phyloP scores from a whole-genome alignment of 1,284 basidiomycete species.

The Tetrapyrgos nigripes region DNA sequence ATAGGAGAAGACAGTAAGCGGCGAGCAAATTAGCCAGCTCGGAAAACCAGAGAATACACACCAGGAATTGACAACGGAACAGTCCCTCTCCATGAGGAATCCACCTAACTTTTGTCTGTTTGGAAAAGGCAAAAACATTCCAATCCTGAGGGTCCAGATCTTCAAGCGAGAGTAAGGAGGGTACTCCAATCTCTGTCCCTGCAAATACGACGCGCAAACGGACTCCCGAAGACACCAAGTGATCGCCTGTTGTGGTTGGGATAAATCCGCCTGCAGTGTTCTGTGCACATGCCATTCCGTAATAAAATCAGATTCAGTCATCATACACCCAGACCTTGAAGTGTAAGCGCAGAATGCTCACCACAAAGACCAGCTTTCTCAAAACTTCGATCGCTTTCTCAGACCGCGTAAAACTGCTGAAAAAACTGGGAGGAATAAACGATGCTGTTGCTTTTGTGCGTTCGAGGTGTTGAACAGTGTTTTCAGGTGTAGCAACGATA shows the following conservation, averaged over 20 bases:
- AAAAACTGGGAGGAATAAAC: slow-evolving; percentile 38
- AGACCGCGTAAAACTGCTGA: slow-evolving; percentile 40
- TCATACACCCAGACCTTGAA: too few species aligned
- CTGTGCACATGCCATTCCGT: slow-evolving; percentile 20
- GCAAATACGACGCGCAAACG: slow-evolving; percentile 33
- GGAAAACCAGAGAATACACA: slow-evolving; percentile 25
- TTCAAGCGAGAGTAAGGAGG: slow-evolving; percentile 14
- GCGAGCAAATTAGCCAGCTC: not conserved
- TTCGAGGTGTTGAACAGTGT: slow-evolving; percentile 36
- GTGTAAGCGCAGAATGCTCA: slow-evolving; percentile 20
- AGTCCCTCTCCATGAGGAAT: slow-evolving; percentile 36
- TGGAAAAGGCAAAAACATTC: slow-evolving; percentile 33
- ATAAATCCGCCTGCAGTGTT: slow-evolving; percentile 34
- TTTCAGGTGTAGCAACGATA: slow-evolving; percentile 34
- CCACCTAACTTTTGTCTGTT: slow-evolving; percentile 29
- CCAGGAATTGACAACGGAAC: slow-evolving; percentile 35
- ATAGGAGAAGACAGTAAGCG: not conserved
- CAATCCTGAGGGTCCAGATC: slow-evolving; percentile 31
- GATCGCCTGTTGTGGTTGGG: slow-evolving; percentile 37
- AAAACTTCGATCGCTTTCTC: slow-evolving; percentile 28
- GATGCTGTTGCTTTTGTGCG: slow-evolving; percentile 33
- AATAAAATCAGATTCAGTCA: not conserved
- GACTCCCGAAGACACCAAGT: slow-evolving; percentile 31
- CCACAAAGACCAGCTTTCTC: slow-evolving; percentile 33
- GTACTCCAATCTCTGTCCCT: slow-evolving; percentile 35